A percentile compares a stretch with the other conserved stretches of the same genome.
These are phyloP conservation scores for Diatrype stigma DNA, from an alignment of 2,329 filamentous ascomycete species.

Conservation along the genomic window DNA sequence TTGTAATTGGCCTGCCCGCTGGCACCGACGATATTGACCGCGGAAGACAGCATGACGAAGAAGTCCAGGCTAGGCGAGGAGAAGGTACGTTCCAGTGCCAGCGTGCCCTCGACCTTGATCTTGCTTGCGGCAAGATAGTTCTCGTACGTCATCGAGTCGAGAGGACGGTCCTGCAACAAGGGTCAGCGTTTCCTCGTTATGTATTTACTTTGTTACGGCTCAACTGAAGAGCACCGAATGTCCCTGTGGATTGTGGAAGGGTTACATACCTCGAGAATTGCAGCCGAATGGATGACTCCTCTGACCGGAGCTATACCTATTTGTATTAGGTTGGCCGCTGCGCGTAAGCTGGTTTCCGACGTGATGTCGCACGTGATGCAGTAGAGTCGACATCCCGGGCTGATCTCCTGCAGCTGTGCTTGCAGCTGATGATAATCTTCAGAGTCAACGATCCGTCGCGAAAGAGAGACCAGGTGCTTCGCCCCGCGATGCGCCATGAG, in stretches of 20 bases:
- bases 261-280: slow-evolving; percentile 9
- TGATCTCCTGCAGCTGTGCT: slow-evolving; percentile 3
- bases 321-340: background rate
- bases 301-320: slow-evolving; percentile 8
- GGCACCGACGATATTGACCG: slow-evolving; percentile 6
- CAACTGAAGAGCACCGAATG: background rate
- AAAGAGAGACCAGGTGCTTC: slow-evolving; percentile 12
- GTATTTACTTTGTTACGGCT: background rate
- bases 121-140: slow-evolving; percentile 2
- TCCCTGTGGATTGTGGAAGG: background rate
- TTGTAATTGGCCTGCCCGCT: slow-evolving; percentile 13
- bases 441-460: slow-evolving; percentile 4
- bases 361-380: slow-evolving; percentile 6
- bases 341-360: slow-evolving; percentile 1
- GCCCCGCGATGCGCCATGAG: slow-evolving; percentile 14
- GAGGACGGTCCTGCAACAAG: slow-evolving; percentile 6
- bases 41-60: slow-evolving; percentile 10
- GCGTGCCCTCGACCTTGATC: slow-evolving; percentile 9
- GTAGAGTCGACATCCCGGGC: slow-evolving; percentile 5
- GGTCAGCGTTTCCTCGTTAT: background rate
- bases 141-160: slow-evolving; percentile 11
- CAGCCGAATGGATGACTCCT: slow-evolving; percentile 10
- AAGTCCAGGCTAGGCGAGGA: slow-evolving; percentile 3
- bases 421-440: slow-evolving; percentile 2
- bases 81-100: slow-evolving; percentile 4